Base-by-base conservation (phyloP, 1,139 yeast species). In the Blastobotrys persicus region DNA sequence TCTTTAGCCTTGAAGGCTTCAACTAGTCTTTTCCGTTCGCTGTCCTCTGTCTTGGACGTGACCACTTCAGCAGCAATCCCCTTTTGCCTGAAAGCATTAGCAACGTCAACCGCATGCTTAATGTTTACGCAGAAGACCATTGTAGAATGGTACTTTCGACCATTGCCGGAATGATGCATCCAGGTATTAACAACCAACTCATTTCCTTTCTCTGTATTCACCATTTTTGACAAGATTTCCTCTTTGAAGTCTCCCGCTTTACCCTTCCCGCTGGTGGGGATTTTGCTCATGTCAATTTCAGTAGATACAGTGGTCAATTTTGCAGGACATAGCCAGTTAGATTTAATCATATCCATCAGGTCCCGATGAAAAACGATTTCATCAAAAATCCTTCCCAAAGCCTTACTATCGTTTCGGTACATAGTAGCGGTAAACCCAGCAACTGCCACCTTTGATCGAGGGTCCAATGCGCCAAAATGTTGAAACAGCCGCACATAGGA, bases 351-450 rank as follows among this genome's bases (percentile, higher is more conserved):
- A 13, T 81, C 80, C n/a, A 76, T 59, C 20, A 88, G 70, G 7
- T 76, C 79, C 57, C 85, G 73, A 60, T 87, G 87, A 60, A 76
- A 89, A 0, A 85, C 94, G 28, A 91, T 76, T 53, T 86, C 78
- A 58, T 91, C 94, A 67, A 88, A 82, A 0, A 80, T 79, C 2
- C 69, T 62, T 3, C 79, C 78, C 42, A 92, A 68, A 0, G 83
- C 74, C 46, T 74, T 69, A 1, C 80, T 81, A 64, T 91, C 98
- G 26, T 79, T 77, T 50, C 98, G 58, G 55, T 62, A 74, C 55
- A 83, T 63, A 0, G 98, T 91, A 0, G 98, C 98, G 5, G 96
- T 85, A 59, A 92, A 88, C 1, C 98, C 98, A 16, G 88, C 72
- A 0, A 88, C 80, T 6, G 81, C 76, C 0, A 82, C 71, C 1